Evolutionary conservation across 2,329 filamentous ascomycete species (phyloP).

Genomic region (Colletotrichum tropicale): DNA sequence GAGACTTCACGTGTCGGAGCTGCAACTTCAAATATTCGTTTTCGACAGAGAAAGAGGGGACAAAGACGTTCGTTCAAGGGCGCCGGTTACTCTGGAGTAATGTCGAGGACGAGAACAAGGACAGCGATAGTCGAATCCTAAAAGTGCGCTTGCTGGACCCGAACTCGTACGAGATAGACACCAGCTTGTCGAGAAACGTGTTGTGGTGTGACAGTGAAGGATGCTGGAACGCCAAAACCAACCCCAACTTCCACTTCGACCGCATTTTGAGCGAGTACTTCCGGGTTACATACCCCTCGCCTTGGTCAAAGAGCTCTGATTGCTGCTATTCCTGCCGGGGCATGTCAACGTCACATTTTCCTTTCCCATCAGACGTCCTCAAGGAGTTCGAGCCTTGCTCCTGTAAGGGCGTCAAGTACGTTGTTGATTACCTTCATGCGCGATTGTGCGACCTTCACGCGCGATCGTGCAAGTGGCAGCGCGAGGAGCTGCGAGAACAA

Average conservation of each 20-base stretch:
- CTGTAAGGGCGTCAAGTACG: not conserved
- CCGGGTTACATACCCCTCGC: not conserved
- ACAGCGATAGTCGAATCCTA: not conserved
- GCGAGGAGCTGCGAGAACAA: not conserved
- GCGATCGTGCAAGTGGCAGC: fast-evolving
- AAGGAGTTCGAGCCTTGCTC: not conserved
- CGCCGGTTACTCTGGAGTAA: not conserved
- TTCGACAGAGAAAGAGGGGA: fast-evolving
- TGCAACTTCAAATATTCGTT: fast-evolving
- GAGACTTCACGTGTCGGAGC: fast-evolving
- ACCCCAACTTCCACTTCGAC: not conserved
- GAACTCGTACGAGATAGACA: not conserved
- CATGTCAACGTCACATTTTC: not conserved
- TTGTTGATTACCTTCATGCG: not conserved
- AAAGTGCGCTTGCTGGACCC: not conserved
- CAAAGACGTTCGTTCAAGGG: not conserved
- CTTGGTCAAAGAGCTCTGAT: no score
- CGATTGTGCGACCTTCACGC: not conserved
- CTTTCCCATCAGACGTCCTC: fast-evolving
- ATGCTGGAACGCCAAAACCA: not conserved
- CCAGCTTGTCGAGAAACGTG: not conserved
- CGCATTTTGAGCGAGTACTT: not conserved
- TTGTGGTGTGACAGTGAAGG: not conserved
- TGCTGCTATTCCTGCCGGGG: not conserved
- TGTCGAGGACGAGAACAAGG: not conserved